Percentiles rank a stretch among this genome's conserved stretches.
phyloP scores from a whole-genome alignment of 2,329 filamentous ascomycete genomes.

The Fragosphaeria purpurea region DNA sequence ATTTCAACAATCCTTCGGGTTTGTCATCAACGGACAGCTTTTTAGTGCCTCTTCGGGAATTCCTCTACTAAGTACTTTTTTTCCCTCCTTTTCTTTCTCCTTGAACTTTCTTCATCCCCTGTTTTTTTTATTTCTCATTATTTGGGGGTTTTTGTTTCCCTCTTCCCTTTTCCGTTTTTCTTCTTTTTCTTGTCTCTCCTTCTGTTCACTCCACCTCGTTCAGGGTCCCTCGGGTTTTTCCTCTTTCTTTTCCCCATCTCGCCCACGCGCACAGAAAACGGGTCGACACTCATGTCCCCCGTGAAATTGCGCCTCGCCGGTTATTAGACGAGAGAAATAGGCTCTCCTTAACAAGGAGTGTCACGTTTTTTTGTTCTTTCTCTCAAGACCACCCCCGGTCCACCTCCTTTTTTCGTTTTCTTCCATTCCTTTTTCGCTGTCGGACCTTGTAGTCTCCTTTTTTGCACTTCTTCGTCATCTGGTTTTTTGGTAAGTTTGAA shows the following conservation, averaged over 20 bases:
- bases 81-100: background rate
- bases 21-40: too few species aligned
- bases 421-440: background rate
- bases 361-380: background rate
- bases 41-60: background rate
- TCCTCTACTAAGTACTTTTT: background rate
- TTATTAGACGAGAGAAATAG: too few species aligned
- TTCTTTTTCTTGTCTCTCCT: background rate
- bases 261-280: slow-evolving; percentile 5
- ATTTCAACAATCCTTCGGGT: too few species aligned
- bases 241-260: background rate
- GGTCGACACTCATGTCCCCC: slow-evolving; percentile 2
- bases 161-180: background rate
- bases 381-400: background rate
- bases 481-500: background rate
- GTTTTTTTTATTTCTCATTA: background rate
- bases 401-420: background rate
- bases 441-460: slow-evolving; percentile 3
- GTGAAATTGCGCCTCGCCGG: slow-evolving; percentile 4
- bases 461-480: background rate
- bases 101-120: background rate
- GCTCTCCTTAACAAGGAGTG: too few species aligned
- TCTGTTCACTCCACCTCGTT: background rate
- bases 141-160: background rate
- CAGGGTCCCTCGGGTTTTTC: background rate